These are phyloP conservation scores for Bruguiera gymnorhiza DNA, from an alignment of 345 rosid genomes.

Conservation along the genomic window DNA sequence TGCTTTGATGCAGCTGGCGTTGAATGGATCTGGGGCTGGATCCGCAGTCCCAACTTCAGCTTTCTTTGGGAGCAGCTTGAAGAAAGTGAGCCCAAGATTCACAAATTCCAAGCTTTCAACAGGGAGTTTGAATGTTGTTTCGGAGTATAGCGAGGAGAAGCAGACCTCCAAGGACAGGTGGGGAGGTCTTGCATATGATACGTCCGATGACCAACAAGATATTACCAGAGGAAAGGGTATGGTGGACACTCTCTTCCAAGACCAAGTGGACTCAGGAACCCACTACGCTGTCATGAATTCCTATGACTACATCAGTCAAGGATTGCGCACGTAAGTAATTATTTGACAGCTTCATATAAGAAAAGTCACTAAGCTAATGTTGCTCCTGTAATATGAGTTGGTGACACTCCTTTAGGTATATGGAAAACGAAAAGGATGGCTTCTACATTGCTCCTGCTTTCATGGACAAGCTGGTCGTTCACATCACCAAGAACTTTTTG, in stretches of 20 bases:
- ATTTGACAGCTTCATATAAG: no score
- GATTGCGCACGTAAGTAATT: slow-evolving; percentile 60
- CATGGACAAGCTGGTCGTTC: slow-evolving; percentile 98
- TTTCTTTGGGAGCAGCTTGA: slow-evolving; percentile 65
- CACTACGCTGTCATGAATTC: slow-evolving; percentile 80
- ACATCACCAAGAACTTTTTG: slow-evolving; percentile 96
- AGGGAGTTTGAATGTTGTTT: slow-evolving; percentile 51
- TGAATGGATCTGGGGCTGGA: slow-evolving; percentile 68
- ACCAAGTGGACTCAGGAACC: slow-evolving; percentile 70
- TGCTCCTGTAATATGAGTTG: neutral
- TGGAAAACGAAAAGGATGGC: slow-evolving; percentile 85
- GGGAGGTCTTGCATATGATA: slow-evolving; percentile 66
- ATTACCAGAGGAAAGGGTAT: slow-evolving; percentile 85
- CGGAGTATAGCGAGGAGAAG: slow-evolving; percentile 50
- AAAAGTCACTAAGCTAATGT: neutral
- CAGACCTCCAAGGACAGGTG: slow-evolving; percentile 74
- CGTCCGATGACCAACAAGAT: slow-evolving; percentile 92
- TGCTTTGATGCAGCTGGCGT: slow-evolving; percentile 52
- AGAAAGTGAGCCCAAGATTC: slow-evolving; percentile 57
- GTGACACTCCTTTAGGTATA: slow-evolving; percentile 40
- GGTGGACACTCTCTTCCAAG: slow-evolving; percentile 96
- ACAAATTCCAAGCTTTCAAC: slow-evolving; percentile 27
- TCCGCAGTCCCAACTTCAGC: slow-evolving; percentile 55
- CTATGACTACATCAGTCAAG: slow-evolving; percentile 79
- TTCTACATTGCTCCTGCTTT: slow-evolving; percentile 93